Conservation (phyloP, 2,329 filamentous ascomycete species). For the Ascochyta fabae region DNA sequence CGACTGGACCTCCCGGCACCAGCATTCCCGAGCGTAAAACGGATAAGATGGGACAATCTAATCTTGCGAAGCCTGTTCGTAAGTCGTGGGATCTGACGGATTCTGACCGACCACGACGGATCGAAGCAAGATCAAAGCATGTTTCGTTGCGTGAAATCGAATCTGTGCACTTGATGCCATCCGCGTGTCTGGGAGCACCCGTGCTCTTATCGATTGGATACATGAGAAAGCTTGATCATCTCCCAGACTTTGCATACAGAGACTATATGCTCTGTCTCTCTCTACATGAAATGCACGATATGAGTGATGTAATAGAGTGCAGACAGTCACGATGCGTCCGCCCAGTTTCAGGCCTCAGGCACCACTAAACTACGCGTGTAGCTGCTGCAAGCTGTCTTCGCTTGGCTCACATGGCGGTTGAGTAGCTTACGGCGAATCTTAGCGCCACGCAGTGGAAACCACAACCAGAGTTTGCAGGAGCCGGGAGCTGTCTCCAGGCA, state of each 20-base stretch:
- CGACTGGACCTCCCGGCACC: conserved; percentile 24
- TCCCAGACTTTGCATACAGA: not conserved
- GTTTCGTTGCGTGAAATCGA: not conserved
- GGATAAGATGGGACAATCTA: not conserved
- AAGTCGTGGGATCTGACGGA: not conserved
- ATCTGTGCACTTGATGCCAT: not conserved
- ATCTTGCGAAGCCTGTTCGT: not conserved
- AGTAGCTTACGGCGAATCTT: conserved; percentile 39
- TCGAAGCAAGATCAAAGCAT: not conserved
- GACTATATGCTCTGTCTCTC: too few species aligned
- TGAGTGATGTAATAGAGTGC: conserved; percentile 8
- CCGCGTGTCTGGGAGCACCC: not conserved
- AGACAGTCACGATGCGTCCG: conserved; percentile 16
- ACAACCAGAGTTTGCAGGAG: conserved; percentile 40
- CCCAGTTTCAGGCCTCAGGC: conserved; percentile 25
- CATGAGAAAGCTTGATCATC: not conserved
- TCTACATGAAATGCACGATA: not conserved
- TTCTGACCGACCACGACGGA: not conserved
- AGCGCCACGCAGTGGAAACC: conserved; percentile 46
- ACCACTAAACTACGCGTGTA: conserved; percentile 30
- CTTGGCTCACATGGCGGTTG: conserved; percentile 42
- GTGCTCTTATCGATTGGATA: conserved; percentile 1
- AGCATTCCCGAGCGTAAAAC: conserved; percentile 24
- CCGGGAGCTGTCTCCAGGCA: conserved; percentile 39
- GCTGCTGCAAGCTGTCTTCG: conserved; percentile 31